Evolutionary conservation across 306 rosid species (phyloP).

Genomic region (Cotoneaster glaucophyllus): DNA sequence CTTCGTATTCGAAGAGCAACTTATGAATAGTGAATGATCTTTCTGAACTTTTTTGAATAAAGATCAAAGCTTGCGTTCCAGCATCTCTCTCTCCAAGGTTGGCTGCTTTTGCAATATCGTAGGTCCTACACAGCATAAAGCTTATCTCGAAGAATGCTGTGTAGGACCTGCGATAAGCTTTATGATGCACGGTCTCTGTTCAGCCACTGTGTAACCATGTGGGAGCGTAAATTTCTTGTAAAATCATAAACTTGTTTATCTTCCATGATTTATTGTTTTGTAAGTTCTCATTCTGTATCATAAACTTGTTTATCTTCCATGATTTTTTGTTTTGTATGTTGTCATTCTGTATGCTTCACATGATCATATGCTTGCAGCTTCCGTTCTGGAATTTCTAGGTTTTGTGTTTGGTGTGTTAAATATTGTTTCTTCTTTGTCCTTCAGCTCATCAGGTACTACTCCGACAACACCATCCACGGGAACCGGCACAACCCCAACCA

Average conservation of each 20-base stretch:
- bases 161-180: background rate
- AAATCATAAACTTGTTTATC: background rate
- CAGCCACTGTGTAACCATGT: background rate
- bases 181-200: background rate
- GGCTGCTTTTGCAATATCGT: background rate
- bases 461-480: slow-evolving; percentile 15
- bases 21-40: background rate
- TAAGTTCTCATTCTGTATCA: background rate
- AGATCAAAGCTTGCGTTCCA: background rate
- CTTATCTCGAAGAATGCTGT: background rate
- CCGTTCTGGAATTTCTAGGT: background rate
- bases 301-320: background rate
- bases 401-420: background rate
- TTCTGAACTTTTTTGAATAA: background rate
- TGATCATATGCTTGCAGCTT: background rate
- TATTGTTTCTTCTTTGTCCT: background rate
- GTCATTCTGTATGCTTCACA: background rate
- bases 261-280: background rate
- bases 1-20: background rate
- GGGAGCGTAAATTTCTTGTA: background rate
- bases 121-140: no score
- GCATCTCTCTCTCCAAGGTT: background rate
- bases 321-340: background rate
- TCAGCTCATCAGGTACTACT: slow-evolving; percentile 44
- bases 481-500: background rate